Evolutionary conservation across 2,329 filamentous ascomycete species (phyloP).

Genomic region (Aureobasidium sp.): DNA sequence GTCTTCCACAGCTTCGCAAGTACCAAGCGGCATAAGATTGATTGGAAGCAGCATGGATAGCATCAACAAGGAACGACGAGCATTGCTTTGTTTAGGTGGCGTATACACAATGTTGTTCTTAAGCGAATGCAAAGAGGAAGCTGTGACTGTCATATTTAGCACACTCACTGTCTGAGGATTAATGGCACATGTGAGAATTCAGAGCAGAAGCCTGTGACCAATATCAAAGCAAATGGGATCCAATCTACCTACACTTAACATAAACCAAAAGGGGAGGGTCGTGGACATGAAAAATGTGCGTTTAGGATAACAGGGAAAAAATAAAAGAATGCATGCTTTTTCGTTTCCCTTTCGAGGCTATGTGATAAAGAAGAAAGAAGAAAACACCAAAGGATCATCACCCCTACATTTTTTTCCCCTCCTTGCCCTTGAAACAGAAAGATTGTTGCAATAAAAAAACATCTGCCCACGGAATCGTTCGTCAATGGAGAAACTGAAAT

Average conservation of each 20-base stretch:
- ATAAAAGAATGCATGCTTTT: conserved; percentile 15
- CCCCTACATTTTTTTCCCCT: background rate
- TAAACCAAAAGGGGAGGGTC: background rate
- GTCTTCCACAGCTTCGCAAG: conserved; percentile 27
- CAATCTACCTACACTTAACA: background rate
- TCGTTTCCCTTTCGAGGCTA: conserved; percentile 1
- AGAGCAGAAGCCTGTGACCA: too few relatives aligned
- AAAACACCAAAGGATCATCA: too few relatives aligned
- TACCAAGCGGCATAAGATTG: conserved; percentile 24
- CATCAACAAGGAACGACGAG: background rate
- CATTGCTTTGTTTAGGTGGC: background rate
- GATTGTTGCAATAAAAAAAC: conserved; percentile 11
- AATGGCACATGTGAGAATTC: too few relatives aligned
- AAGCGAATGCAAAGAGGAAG: background rate
- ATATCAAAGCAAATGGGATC: too few relatives aligned
- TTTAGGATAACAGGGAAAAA: too few relatives aligned
- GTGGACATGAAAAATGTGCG: background rate
- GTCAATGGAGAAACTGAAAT: background rate
- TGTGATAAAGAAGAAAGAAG: background rate
- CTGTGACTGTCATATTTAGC: background rate
- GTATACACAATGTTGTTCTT: too few relatives aligned
- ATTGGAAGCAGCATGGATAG: too few relatives aligned
- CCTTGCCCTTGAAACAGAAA: conserved; percentile 1
- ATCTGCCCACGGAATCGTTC: background rate
- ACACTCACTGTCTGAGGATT: too few relatives aligned